Percentiles rank a stretch among this genome's conserved stretches.
These are phyloP conservation scores for Xylaria intraflava DNA, from an alignment of 495 filamentous ascomycete genomes.

Conservation along the genomic window DNA sequence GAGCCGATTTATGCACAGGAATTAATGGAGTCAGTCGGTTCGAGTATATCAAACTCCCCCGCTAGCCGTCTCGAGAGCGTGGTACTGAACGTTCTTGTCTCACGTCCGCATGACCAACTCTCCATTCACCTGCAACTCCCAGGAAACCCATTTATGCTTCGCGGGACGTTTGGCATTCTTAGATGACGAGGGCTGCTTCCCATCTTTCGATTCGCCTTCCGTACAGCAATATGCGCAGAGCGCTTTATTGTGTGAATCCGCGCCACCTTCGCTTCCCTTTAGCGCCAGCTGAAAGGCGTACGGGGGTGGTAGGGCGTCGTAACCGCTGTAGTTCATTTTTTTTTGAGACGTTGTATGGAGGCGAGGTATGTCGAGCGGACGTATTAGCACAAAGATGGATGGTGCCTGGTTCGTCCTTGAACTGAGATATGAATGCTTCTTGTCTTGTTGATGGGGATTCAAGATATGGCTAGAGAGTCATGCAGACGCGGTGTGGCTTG, in stretches of 20 bases:
- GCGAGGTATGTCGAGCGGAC: background rate
- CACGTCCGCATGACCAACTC: conserved; percentile 6
- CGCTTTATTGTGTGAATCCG: conserved; percentile 1
- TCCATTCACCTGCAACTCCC: conserved; percentile 9
- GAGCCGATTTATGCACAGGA: no score
- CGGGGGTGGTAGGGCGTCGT: conserved; percentile 7
- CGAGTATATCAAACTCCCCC: background rate
- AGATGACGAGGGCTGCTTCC: background rate
- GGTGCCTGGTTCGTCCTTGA: background rate
- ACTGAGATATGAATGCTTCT: background rate
- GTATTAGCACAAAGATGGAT: no score
- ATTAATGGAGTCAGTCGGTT: no score
- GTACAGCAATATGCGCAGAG: conserved; percentile 1
- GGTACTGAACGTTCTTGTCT: background rate
- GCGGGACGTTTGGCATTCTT: background rate
- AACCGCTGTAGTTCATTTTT: conserved; percentile 6
- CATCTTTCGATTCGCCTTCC: background rate
- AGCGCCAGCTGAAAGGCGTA: conserved; percentile 7
- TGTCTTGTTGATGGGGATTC: background rate
- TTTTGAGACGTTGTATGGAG: no score
- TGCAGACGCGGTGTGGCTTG: no score
- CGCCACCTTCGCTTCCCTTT: background rate
- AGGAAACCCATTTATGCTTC: conserved; percentile 8
- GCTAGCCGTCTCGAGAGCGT: background rate
- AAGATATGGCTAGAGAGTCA: background rate